Conservation (phyloP, 768 basidiomycete species). For the Lactifluus piperatus region DNA sequence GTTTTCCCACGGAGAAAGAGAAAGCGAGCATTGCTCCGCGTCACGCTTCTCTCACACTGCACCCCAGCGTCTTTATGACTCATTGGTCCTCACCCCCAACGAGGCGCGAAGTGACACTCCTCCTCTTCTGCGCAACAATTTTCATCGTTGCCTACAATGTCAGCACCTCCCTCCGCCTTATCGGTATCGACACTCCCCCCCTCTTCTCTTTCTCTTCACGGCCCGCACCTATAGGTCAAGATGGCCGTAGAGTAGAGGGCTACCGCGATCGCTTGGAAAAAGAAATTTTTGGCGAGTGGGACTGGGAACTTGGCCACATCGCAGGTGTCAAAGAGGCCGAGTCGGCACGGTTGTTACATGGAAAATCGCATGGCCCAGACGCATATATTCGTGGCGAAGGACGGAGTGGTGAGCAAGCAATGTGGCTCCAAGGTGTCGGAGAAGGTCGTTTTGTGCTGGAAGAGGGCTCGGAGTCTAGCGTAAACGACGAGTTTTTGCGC, state of each 20-base stretch:
- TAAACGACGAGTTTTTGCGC: constrained; percentile 44
- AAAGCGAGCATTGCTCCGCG: no score
- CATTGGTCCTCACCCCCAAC: constrained; percentile 60
- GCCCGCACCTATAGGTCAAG: constrained; percentile 29
- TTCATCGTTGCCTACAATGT: constrained; percentile 72
- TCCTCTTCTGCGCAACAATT: constrained; percentile 53
- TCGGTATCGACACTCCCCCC: constrained; percentile 26
- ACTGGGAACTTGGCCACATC: constrained; percentile 52
- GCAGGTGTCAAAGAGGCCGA: constrained; percentile 45
- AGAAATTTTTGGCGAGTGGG: constrained; percentile 62
- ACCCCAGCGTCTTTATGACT: constrained; percentile 2
- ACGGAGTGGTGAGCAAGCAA: constrained; percentile 22
- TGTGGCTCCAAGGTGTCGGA: constrained; percentile 21
- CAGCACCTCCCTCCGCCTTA: constrained; percentile 48
- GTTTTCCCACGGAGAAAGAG: no score
- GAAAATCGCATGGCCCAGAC: constrained; percentile 19
- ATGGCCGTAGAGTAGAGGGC: constrained; percentile 42
- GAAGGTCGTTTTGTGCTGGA: constrained; percentile 20
- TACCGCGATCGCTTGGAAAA: constrained; percentile 53
- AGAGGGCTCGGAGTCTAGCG: constrained; percentile 26
- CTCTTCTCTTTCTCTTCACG: background rate
- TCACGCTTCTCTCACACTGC: no score
- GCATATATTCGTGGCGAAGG: constrained; percentile 37
- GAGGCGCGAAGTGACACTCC: constrained; percentile 62
- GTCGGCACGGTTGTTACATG: constrained; percentile 35